A percentile compares a stretch with the other conserved stretches of the same genome.
phyloP scores from a whole-genome alignment of 208 protist genomes.

The Sergeia podlipaevii region DNA sequence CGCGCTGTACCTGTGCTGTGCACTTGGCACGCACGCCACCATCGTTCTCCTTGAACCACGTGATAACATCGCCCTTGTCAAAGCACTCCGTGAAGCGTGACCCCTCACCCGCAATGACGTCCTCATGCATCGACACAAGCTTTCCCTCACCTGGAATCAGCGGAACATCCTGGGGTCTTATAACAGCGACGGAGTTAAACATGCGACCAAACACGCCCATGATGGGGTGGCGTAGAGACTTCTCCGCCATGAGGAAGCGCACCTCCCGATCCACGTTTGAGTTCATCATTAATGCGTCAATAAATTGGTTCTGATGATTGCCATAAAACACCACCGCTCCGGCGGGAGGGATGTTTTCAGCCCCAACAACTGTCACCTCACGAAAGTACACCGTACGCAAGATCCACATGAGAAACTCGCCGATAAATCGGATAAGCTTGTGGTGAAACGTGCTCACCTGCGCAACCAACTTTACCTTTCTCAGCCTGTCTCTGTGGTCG shows the following conservation, averaged over 20 bases:
- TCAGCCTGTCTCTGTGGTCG: constrained; percentile 67
- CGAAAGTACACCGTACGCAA: constrained; percentile 91
- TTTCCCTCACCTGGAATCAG: constrained; percentile 42
- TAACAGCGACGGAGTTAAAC: constrained; percentile 90
- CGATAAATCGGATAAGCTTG: constrained; percentile 50
- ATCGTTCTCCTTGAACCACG: constrained; percentile 27
- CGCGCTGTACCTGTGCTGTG: constrained; percentile 56
- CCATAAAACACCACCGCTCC: constrained; percentile 93
- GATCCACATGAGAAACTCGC: constrained; percentile 83
- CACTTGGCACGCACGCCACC: too few relatives aligned
- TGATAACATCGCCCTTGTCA: constrained; percentile 65
- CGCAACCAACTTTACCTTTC: constrained; percentile 47
- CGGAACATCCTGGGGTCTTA: constrained; percentile 90
- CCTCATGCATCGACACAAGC: constrained; percentile 40
- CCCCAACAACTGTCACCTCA: constrained; percentile 86
- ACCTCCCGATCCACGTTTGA: constrained; percentile 66
- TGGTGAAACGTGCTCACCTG: constrained; percentile 50
- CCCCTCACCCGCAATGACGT: constrained; percentile 51
- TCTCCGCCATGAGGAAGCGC: constrained; percentile 93
- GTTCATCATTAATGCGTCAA: constrained; percentile 91
- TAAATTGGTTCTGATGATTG: constrained; percentile 93
- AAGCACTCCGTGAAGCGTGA: constrained; percentile 70
- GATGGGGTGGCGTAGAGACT: constrained; percentile 77
- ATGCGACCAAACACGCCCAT: constrained; percentile 82
- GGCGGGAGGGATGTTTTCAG: constrained; percentile 83